phyloP scores from a whole-genome alignment of 441 rosid genomes.

The Breynia disticha region DNA sequence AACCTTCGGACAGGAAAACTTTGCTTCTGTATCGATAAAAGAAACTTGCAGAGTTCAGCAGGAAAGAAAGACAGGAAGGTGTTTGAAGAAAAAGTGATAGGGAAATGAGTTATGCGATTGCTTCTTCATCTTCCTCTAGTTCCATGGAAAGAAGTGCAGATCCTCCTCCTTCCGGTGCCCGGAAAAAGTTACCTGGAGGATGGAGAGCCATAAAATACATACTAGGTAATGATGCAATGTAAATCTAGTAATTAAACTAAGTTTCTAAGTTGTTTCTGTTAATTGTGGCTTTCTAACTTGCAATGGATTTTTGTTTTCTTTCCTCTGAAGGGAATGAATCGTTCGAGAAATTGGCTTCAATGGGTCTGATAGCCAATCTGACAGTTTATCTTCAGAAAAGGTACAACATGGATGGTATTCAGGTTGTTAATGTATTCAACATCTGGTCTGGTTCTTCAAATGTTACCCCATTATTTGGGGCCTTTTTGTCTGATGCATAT shows the following conservation, averaged over 20 bases:
- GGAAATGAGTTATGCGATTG: background rate
- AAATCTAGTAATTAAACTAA: too few species aligned
- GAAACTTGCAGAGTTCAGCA: background rate
- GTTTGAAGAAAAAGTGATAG: background rate
- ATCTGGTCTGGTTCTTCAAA: conserved; percentile 47
- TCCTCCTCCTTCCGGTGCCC: background rate
- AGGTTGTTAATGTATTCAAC: conserved; percentile 33
- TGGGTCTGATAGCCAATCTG: conserved; percentile 41
- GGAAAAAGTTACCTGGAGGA: conserved; percentile 22
- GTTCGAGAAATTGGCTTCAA: conserved; percentile 53
- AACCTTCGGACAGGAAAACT: background rate
- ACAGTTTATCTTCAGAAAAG: conserved; percentile 33
- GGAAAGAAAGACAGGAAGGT: background rate
- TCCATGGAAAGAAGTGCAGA: background rate
- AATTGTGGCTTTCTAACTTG: background rate
- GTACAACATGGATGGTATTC: conserved; percentile 45
- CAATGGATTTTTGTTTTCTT: background rate
- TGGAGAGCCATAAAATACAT: conserved; percentile 42
- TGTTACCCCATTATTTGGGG: conserved; percentile 37
- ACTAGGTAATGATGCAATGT: conserved; percentile 19
- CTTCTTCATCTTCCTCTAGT: background rate
- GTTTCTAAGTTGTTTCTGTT: background rate
- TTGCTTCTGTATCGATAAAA: background rate
- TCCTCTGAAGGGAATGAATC: conserved; percentile 36
- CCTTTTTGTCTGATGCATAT: conserved; percentile 38